These are phyloP conservation scores for Phaeosphaeria sp. DNA, from an alignment of 2,329 filamentous ascomycete species.

Conservation along the genomic window DNA sequence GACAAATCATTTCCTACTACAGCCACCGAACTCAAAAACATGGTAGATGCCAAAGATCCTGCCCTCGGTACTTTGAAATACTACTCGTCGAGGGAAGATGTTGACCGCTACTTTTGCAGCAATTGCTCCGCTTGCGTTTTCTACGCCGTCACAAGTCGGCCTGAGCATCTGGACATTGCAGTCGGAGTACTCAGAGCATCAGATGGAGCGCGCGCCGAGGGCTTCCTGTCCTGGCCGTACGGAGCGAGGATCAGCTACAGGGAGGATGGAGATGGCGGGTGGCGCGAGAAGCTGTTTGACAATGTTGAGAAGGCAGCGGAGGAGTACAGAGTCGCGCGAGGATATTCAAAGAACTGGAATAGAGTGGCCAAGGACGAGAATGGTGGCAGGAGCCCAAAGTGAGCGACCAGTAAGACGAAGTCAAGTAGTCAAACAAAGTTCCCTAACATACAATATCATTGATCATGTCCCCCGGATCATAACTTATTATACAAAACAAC, in stretches of 20 bases:
- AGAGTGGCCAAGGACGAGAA: slow-evolving; percentile 15
- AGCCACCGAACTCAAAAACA: slow-evolving; percentile 40
- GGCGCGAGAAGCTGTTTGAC: slow-evolving; percentile 48
- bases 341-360: slow-evolving; percentile 45
- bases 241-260: slow-evolving; percentile 30
- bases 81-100: slow-evolving; percentile 53
- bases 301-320: slow-evolving; percentile 44
- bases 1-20: slow-evolving; percentile 37
- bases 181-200: slow-evolving; percentile 54
- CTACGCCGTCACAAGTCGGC: slow-evolving; percentile 50
- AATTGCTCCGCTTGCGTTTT: slow-evolving; percentile 57
- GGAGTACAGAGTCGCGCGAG: slow-evolving; percentile 42
- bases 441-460: too few species aligned
- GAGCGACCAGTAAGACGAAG: background rate
- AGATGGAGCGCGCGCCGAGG: slow-evolving; percentile 57
- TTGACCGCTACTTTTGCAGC: slow-evolving; percentile 59
- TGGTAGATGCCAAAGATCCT: slow-evolving; percentile 45
- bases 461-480: too few species aligned
- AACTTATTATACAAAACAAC: background rate
- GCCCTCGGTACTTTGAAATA: slow-evolving; percentile 53
- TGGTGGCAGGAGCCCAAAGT: background rate
- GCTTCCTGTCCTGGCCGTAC: slow-evolving; percentile 52
- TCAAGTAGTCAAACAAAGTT: background rate
- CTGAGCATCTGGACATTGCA: slow-evolving; percentile 53
- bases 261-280: slow-evolving; percentile 49